Conservation (phyloP, 2,329 filamentous ascomycete species). For the Leptographium lundbergii region DNA sequence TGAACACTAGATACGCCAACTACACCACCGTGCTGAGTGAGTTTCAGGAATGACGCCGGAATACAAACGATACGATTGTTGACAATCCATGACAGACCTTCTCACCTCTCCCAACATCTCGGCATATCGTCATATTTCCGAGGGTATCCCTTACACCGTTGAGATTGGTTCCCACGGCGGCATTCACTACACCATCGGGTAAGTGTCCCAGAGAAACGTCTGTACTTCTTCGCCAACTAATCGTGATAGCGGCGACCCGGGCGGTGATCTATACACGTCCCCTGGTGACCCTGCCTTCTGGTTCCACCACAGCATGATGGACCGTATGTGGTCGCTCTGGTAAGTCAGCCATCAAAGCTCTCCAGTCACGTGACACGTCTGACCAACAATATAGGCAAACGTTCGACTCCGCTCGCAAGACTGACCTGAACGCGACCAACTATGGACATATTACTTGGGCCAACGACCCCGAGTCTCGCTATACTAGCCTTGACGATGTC, state of each 20-base stretch:
- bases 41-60: neutral
- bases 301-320: constrained; percentile 10
- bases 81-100: constrained; percentile 12
- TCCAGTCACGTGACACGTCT: neutral
- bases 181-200: constrained; percentile 19
- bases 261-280: constrained; percentile 17
- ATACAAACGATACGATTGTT: neutral
- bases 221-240: no score
- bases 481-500: constrained; percentile 14
- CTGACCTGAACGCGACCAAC: constrained; percentile 14
- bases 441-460: constrained; percentile 20
- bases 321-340: constrained; percentile 10
- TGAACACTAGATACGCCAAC: constrained; percentile 21
- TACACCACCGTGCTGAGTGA: constrained; percentile 13
- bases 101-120: constrained; percentile 19
- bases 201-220: neutral
- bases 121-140: constrained; percentile 22
- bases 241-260: constrained; percentile 17
- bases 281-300: constrained; percentile 15
- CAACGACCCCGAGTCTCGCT: constrained; percentile 15
- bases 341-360: neutral
- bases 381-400: constrained; percentile 10
- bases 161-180: constrained; percentile 20
- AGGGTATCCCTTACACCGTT: constrained; percentile 19
- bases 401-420: constrained; percentile 13